Evolutionary conservation across 768 basidiomycete species (phyloP), one percentile per base, ranked within the genome.

Genomic region (Naganishia vaughanmartiniae): DNA sequence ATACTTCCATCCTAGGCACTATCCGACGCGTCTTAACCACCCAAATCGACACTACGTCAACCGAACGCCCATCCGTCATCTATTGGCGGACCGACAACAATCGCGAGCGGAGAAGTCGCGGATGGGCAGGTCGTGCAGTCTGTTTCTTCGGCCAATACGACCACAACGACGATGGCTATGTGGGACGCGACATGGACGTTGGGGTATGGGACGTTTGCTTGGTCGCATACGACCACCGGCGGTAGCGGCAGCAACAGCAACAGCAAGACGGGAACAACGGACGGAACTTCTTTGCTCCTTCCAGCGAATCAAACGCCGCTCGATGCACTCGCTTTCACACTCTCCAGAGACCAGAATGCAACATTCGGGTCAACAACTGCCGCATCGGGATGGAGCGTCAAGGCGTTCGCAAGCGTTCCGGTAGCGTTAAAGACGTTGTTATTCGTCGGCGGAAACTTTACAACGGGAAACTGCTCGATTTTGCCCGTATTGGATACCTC

Each of bases 191-290:
- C 46, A 31, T n/a, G 46, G 65, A 31, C 65, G 51, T 31, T 57
- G 21, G 65, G 65, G n/a, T 58, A 34, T n/a, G 95, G 95, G 15
- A 88, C 96, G 74, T 89, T 91, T 73, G 95, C 98, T 80, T 98
- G 90, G 90, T 87, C 28, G 28, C 88, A 91, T 76, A 89, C 88
- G 9, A 87, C 87, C 3, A 82, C 85, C 15, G 78, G 82, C 2
- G 88, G n/a, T n/a, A n/a, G n/a, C 0, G 15, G 2, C 42, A 9
- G 42, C n/a, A n/a, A n/a, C n/a, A n/a, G 42, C 42, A 42, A 15
- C 42, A 15, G 42, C 2, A 42, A 42, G 93, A 92, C 77, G 79
- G 86, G 1, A 87, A 88, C 14, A 83, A 90, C 60, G 12, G 60
- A 63, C 19, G 60, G 34, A n/a, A 63, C 60, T 12, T 36, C 60